Conservation (phyloP, 129 eudicot genomes). For the Tagetes erecta region DNA sequence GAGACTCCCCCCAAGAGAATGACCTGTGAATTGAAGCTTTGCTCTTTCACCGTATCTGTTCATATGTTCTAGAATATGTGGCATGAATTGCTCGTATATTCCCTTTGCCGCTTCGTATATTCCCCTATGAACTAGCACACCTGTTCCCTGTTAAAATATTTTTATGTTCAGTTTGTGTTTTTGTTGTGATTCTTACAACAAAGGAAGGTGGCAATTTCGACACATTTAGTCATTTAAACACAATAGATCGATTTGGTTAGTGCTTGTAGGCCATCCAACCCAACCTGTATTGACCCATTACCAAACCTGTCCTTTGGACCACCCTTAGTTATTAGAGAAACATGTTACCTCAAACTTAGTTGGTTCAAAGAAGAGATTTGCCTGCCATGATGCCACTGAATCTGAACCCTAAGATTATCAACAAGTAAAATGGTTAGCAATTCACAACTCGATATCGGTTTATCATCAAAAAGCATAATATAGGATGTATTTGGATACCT, state of each 20-base stretch:
- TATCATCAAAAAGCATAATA: not conserved
- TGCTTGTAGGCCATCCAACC: not conserved
- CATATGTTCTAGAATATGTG: constrained; percentile 58
- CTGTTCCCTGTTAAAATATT: constrained; percentile 50
- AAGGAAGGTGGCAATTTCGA: not conserved
- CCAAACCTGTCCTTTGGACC: not conserved
- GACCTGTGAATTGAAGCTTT: constrained; percentile 79
- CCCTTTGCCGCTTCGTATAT: constrained; percentile 92
- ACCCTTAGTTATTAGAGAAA: constrained; percentile 14
- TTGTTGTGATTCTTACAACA: not conserved
- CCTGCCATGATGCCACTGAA: constrained; percentile 82
- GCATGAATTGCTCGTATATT: constrained; percentile 75
- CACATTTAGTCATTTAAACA: not conserved
- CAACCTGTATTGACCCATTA: not conserved
- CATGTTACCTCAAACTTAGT: constrained; percentile 65
- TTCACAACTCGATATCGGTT: not conserved
- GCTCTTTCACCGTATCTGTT: constrained; percentile 62
- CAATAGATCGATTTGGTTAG: not conserved
- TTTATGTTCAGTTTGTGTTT: not conserved
- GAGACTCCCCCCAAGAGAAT: constrained; percentile 88
- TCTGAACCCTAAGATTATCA: constrained; percentile 65
- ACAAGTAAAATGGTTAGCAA: constrained; percentile 18
- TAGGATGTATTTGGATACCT: constrained; percentile 39
- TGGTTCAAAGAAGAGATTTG: constrained; percentile 87
- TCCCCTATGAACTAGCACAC: constrained; percentile 77